phyloP scores from a whole-genome alignment of 495 filamentous ascomycete species.

The Aspergillus saccharolyticus region DNA sequence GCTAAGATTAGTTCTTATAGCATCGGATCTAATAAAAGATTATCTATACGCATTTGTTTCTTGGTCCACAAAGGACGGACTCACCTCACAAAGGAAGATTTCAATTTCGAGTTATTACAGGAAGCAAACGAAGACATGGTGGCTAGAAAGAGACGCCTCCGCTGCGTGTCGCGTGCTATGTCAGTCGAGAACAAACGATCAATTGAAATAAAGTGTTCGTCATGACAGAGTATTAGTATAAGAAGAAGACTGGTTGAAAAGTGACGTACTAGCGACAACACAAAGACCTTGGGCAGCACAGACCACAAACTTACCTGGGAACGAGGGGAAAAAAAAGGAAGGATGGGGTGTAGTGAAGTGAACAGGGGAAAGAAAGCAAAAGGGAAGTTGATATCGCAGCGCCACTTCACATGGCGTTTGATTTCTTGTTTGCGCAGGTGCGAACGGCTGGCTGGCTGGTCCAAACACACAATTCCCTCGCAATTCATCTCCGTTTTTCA shows the following conservation, averaged over 20 bases:
- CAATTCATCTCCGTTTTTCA: too few relatives aligned
- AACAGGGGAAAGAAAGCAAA: neutral
- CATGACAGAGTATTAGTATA: neutral
- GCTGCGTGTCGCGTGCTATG: neutral
- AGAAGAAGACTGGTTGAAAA: neutral
- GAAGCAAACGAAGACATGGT: conserved; percentile 11
- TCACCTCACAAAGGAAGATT: conserved; percentile 6
- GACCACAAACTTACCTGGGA: neutral
- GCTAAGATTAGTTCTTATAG: neutral
- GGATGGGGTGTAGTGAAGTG: neutral
- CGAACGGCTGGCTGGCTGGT: neutral
- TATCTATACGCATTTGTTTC: neutral
- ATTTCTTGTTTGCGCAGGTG: neutral
- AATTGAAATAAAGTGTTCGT: neutral
- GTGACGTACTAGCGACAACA: neutral
- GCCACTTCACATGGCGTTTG: neutral
- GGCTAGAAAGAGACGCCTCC: neutral
- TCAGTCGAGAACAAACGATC: conserved; percentile 6
- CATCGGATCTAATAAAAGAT: conserved; percentile 6
- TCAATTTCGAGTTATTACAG: neutral
- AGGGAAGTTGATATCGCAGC: conserved; percentile 1
- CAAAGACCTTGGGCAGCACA: too few relatives aligned
- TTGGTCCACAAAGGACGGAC: neutral
- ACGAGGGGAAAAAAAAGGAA: neutral
- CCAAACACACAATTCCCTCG: too few relatives aligned